Evolutionary conservation across 305 asterid species (phyloP), one percentile per base, ranked within the genome.

Genomic region (Fraxinus ornus): DNA sequence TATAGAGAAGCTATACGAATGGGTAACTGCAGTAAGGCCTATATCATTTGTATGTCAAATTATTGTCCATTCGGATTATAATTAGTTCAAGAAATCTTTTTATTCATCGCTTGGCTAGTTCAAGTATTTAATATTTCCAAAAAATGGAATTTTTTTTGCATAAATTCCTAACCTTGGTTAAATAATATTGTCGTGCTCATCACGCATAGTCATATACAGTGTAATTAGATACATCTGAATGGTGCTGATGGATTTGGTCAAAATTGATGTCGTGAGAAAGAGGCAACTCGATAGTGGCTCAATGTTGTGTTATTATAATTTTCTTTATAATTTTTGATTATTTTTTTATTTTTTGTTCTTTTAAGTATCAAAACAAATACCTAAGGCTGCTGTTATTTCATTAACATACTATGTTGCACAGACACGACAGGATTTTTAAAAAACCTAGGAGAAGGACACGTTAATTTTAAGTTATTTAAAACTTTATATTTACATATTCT

Each of bases 201-300:
- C 47, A 33, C 6, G 2, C 28, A 72, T 17, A 32, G 76, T 72
- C 76, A 71, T 71, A 7, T 5, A 17, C 76, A 6, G 15, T 17
- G 26, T 71, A 15, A 32, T 33, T 17, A 71, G 24, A 71, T 71
- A 32, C 10, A 33, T 32, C 76, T 72, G 76, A 72, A 72, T 15
- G 49, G 47, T 33, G 49, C 28, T 10, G 15, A 72, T 32, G 24
- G n/a, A 33, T 17, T 32, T 33, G 76, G 47, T 71, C 44, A 30
- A 32, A 71, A 30, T 30, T 17, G 76, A 71, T 33, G 12, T 33
- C 12, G 15, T 33, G 24, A 2, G 21, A 71, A 71, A 32, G 47
- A 30, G 44, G 76, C 47, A 32, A n/a, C 76, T 33, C 4, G 4
- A 72, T 33, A 72, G 76, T 72, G 76, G 76, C 76, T 35, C 76